A percentile compares a stretch with the other conserved stretches of the same genome.
These are phyloP conservation scores for Symbiotaphrina buchneri DNA, from an alignment of 495 filamentous ascomycete species.

Conservation along the genomic window DNA sequence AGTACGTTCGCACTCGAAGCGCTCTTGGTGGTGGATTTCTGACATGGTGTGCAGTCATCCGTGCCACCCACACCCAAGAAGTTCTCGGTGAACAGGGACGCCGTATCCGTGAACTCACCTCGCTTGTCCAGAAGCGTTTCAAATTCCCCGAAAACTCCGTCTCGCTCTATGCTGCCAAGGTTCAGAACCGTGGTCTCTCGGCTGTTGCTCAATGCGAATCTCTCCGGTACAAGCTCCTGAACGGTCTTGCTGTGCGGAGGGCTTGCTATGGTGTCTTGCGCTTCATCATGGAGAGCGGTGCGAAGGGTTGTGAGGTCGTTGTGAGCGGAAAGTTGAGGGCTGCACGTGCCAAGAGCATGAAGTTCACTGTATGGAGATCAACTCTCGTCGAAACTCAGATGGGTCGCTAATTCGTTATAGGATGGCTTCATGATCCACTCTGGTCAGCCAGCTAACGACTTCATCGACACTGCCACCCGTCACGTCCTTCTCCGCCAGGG, in stretches of 20 bases:
- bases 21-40: too few species aligned
- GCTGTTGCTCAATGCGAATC: constrained; percentile 99
- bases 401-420: constrained; percentile 15
- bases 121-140: constrained; percentile 99
- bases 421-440: constrained; percentile 99
- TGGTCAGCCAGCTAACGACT: constrained; percentile 96
- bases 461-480: constrained; percentile 93
- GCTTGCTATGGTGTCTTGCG: constrained; percentile 98
- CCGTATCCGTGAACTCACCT: constrained; percentile 98
- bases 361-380: constrained; percentile 64
- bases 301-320: constrained; percentile 98
- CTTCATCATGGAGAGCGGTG: constrained; percentile 99
- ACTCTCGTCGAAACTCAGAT: background rate
- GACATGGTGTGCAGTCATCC: constrained; percentile 41
- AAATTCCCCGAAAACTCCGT: constrained; percentile 99
- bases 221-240: constrained; percentile 97
- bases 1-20: constrained; percentile 25
- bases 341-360: constrained; percentile 99
- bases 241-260: constrained; percentile 90
- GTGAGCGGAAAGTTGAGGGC: constrained; percentile 97
- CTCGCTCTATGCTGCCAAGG: constrained; percentile 98
- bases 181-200: constrained; percentile 98
- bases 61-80: constrained; percentile 98
- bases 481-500: constrained; percentile 99
- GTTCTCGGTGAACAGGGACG: constrained; percentile 98